A percentile compares a stretch with the other conserved stretches of the same genome.
phyloP scores from a whole-genome alignment of 768 basidiomycete species.

The Kwoniella mangroviensis region DNA sequence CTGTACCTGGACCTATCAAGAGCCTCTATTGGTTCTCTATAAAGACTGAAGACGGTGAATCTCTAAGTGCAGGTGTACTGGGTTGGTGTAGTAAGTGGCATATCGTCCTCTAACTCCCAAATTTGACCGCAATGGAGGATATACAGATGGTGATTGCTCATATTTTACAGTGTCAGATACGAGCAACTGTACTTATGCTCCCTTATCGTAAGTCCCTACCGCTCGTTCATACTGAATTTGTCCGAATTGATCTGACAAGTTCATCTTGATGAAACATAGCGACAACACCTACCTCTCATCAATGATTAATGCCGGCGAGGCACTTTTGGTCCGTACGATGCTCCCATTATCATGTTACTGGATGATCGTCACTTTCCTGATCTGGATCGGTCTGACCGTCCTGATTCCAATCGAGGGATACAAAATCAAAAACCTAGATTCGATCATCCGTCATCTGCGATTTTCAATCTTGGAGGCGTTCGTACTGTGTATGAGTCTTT shows the following conservation, averaged over 20 bases:
- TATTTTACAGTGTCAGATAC: conserved; percentile 38
- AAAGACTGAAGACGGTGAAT: conserved; percentile 23
- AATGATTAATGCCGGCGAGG: conserved; percentile 49
- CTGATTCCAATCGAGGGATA: conserved; percentile 45
- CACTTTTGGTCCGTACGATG: conserved; percentile 51
- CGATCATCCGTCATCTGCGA: conserved; percentile 51
- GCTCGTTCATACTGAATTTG: not conserved
- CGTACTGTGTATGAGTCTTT: conserved; percentile 53
- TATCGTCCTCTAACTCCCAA: not conserved
- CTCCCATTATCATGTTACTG: conserved; percentile 56
- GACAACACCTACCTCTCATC: conserved; percentile 47
- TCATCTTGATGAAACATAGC: conserved; percentile 22
- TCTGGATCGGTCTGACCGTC: conserved; percentile 50
- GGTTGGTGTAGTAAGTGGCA: conserved; percentile 55
- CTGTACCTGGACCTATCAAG: conserved; percentile 56
- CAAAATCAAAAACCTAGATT: conserved; percentile 49
- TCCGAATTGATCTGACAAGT: not conserved
- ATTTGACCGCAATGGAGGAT: not conserved
- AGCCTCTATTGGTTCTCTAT: conserved; percentile 55
- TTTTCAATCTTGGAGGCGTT: conserved; percentile 53
- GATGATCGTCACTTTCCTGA: conserved; percentile 50
- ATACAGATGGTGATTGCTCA: not conserved
- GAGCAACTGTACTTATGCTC: conserved; percentile 55
- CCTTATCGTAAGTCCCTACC: conserved; percentile 43
- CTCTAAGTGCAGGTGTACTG: conserved; percentile 45